Base-by-base conservation (phyloP, 768 basidiomycete species). In the Suillus tomentosus region DNA sequence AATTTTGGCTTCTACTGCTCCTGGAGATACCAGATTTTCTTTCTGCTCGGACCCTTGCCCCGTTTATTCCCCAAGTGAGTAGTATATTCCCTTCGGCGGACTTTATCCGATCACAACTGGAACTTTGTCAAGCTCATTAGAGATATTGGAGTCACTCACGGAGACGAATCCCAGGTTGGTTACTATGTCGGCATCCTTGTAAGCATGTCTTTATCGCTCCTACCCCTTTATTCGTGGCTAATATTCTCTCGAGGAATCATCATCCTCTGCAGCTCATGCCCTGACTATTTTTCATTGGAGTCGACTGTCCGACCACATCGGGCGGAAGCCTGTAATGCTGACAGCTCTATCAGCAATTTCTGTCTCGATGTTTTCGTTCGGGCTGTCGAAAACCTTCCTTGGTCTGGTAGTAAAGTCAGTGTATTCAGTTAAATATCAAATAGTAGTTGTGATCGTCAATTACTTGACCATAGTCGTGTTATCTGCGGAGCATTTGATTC, bases 1-100 rank as follows among this genome's bases (percentile, higher is more conserved):
- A 92, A 78, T 81, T 92, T 64, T 80, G 79, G 59, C 84, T 93
- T 60, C 78, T 92, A 3, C 72, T 93, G 66, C 78, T 91, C 66
- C 78, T 92, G 45, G 89, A 91, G 72, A 78, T 92, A 40, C 84
- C 89, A 61, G 91, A 93, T 72, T 89, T 90, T 5, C 72, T 93
- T 62, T 87, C 90, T 7, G 84, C 83, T 13, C 84, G 89, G 65
- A 88, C 92, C 62, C 90, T 92, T 64, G 85, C 85, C 50, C 91
- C 91, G 0, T 92, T 91, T 69, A 82, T 86, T 51, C 88, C 88
- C 7, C 70, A 76, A 79, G 89, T 88, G 67, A 31, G 31, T 31
- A 37, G 82, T 60, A 7, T 31, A 5, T 31, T 48, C 1, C 15
- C 39, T 51, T 37, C 5, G 7, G 19, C n/a, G 17, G 22, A 19